These are phyloP conservation scores for Ceriops zippeliana DNA, from an alignment of 345 rosid species.

Conservation along the genomic window DNA sequence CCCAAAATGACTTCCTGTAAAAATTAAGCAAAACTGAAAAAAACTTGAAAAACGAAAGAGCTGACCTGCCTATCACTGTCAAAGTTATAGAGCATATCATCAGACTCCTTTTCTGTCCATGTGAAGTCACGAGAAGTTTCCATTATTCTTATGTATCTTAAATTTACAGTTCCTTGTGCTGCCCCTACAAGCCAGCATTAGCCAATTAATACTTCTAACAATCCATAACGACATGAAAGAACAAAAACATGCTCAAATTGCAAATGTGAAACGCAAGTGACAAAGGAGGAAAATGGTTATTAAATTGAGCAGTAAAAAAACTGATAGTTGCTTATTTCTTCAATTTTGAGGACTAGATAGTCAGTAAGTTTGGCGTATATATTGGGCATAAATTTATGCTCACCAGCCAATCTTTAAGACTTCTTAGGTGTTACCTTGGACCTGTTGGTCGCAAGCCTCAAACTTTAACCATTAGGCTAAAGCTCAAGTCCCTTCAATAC, in stretches of 20 bases:
- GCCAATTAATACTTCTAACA: slow-evolving; percentile 3
- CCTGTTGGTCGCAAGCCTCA: no score
- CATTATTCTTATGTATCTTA: slow-evolving; percentile 47
- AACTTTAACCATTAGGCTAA: no score
- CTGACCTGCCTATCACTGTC: slow-evolving; percentile 66
- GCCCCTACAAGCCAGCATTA: slow-evolving; percentile 39
- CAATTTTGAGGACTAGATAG: background rate
- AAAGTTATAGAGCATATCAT: slow-evolving; percentile 71
- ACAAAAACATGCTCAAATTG: background rate
- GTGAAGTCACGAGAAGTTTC: slow-evolving; percentile 66
- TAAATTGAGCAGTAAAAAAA: background rate
- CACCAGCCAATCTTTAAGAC: no score
- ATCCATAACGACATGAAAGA: background rate
- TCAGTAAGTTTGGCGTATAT: background rate
- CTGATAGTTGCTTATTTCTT: background rate
- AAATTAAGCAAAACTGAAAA: background rate
- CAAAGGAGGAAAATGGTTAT: background rate
- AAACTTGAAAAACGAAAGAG: slow-evolving; percentile 5
- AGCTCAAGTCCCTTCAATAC: no score
- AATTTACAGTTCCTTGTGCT: slow-evolving; percentile 53
- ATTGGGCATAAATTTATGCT: no score
- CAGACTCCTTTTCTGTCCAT: slow-evolving; percentile 63
- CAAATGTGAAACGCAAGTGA: background rate
- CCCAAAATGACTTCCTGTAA: no score
- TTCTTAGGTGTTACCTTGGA: no score